Evolutionary conservation across 2,329 filamentous ascomycete genomes (phyloP).

Genomic region (Hymenoscyphus linearis): DNA sequence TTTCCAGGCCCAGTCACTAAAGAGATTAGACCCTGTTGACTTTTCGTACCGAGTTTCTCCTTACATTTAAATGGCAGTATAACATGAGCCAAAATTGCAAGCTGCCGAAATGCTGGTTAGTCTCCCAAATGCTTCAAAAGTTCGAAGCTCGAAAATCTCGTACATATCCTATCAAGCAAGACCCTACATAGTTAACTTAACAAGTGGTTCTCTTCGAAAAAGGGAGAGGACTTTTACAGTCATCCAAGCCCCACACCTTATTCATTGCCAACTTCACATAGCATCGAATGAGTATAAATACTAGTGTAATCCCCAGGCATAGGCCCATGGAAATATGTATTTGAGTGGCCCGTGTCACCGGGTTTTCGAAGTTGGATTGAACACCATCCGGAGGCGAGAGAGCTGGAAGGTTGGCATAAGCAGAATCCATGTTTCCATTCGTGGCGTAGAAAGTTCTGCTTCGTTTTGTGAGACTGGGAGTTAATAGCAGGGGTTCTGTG

Average conservation of each 20-base stretch:
- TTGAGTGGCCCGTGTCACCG: neutral
- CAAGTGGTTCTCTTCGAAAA: neutral
- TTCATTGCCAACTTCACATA: neutral
- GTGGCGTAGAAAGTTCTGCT: too few relatives aligned
- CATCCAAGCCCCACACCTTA: neutral
- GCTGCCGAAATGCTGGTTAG: neutral
- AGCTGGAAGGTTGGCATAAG: too few relatives aligned
- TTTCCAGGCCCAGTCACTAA: neutral
- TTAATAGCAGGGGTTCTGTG: too few relatives aligned
- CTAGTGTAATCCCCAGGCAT: neutral
- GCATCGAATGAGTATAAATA: neutral
- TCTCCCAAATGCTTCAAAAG: neutral
- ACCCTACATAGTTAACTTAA: neutral
- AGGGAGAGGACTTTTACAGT: neutral
- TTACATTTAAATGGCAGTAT: neutral
- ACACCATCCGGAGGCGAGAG: too few relatives aligned
- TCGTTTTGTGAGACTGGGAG: too few relatives aligned
- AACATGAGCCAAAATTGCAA: neutral
- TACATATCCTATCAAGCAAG: neutral
- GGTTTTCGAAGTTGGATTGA: neutral
- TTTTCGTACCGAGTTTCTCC: neutral
- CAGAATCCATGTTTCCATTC: too few relatives aligned
- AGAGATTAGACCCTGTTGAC: neutral
- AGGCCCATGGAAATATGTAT: neutral
- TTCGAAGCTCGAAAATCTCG: neutral